Evolutionary conservation across 2,329 filamentous ascomycete genomes (phyloP).

Genomic region (Claviceps maximensis): DNA sequence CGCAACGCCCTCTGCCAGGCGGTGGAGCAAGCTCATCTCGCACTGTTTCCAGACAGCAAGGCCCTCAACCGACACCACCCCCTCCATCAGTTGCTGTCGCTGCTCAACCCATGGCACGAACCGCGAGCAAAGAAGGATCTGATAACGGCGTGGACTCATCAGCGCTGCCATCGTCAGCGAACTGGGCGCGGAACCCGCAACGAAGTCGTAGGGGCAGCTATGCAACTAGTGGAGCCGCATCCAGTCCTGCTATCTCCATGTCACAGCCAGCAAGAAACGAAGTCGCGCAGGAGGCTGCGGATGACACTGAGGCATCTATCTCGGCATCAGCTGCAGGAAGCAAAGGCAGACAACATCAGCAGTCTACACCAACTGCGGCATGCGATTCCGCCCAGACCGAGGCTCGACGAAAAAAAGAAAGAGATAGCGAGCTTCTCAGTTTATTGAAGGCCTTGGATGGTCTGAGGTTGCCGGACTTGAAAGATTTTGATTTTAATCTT

Average conservation of each 20-base stretch:
- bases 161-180: slow-evolving; percentile 85
- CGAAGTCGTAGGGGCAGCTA: slow-evolving; percentile 62
- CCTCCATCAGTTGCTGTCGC: slow-evolving; percentile 29
- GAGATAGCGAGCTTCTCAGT: slow-evolving; percentile 16
- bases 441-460: slow-evolving; percentile 25
- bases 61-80: slow-evolving; percentile 23
- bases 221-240: slow-evolving; percentile 66
- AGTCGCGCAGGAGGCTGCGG: slow-evolving; percentile 30
- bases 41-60: slow-evolving; percentile 39
- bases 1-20: slow-evolving; percentile 51
- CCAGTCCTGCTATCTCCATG: slow-evolving; percentile 64
- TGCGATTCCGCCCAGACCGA: background rate
- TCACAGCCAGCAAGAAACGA: slow-evolving; percentile 42
- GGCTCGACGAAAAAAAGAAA: slow-evolving; percentile 7
- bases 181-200: slow-evolving; percentile 68
- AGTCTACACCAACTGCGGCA: background rate
- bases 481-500: slow-evolving; percentile 12
- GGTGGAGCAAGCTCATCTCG: slow-evolving; percentile 39
- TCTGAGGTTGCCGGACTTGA: slow-evolving; percentile 19
- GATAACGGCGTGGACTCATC: slow-evolving; percentile 64
- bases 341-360: slow-evolving; percentile 9
- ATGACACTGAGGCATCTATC: slow-evolving; percentile 17
- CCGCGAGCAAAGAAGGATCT: slow-evolving; percentile 65
- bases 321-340: slow-evolving; percentile 11
- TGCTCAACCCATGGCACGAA: slow-evolving; percentile 56